Evolutionary conservation across 2,329 filamentous ascomycete species (phyloP), one percentile per base, ranked within the genome.

Genomic region (Parascedosporium putredinis): DNA sequence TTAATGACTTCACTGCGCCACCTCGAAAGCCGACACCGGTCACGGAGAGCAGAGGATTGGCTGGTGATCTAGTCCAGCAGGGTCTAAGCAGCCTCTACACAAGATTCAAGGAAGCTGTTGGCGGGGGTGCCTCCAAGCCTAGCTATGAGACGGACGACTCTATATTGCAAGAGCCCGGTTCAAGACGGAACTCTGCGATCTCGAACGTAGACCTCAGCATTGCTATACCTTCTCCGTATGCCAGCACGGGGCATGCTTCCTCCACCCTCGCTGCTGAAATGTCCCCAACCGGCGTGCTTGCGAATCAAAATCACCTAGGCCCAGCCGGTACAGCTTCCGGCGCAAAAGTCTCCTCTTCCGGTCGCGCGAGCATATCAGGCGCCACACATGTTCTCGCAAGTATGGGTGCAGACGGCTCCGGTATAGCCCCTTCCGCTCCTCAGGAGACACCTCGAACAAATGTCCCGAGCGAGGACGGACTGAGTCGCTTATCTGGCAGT

Each of bases 11-110:
- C 59, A 86, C 85, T 1, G 76, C 84, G 0, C 82, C 84, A 1
- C 82, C 83, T 4, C 82, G 86, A 0, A 70, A 74, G 2, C 72
- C 76, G 1, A 68, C 78, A 1, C 71, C 75, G 2, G 67, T 71
- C 12, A 66, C 73, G 22, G 88, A 95, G 58, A 79, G 73, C 52
- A 88, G 88, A 62, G 78, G 78, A 7, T 71, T 87, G 33, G 74
- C 83, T 0, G 79, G 81, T 23, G 88, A 95, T 52, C 66, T 85
- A 36, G 80, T 93, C 20, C 87, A 93, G 54, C 86, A 91, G 64
- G 88, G 91, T 4, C 72, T 97, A 44, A 95, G 86, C 60, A 89
- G 91, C 1, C 70, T 97, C 33, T 97, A 96, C 64, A 93, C 79
- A 65, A 83, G 89, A 33, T 76, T 97, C 58, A 82, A 83, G 61